Base-by-base conservation (phyloP, 306 rosid genomes). In the Ormosia semicastrata region DNA sequence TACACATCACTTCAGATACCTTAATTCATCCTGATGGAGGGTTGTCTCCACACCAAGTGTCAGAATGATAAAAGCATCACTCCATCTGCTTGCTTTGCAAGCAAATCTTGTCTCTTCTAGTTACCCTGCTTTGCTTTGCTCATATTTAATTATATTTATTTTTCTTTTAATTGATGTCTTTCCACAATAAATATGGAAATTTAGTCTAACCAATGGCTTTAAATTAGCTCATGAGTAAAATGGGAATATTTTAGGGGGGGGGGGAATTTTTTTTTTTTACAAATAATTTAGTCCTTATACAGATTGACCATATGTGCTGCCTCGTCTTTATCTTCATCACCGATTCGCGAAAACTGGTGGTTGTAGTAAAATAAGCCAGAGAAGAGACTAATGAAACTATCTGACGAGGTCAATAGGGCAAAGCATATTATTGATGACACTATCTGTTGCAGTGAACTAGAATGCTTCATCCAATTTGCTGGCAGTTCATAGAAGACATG, bases 401-500 rank as follows among this genome's bases (percentile, higher is more conserved):
- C 40, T 3, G 40, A 36, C 40, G 40, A 36, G 40, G 40, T 36
- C 40, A 36, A 36, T 36, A 36, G 40, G 5, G 40, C 40, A 36
- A 36, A 36, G 40, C 40, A 36, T 36, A 36, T 36, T 36, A 24
- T 24, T 24, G 24, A 24, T 24, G 24, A 24, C 91, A 4, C 69
- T 87, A 17, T 82, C 92, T 33, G 86, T 82, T 58, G 86, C 90
- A 2, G 84, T 90, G 32, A 90, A 89, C 90, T 88, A 82, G 79
- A 80, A 66, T 62, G 89, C 87, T 80, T 89, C 83, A 7, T 87
- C 86, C 4, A 92, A 90, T 70, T 86, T 87, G 56, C 90, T 84
- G 46, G 80, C 93, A 2, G 90, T 86, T 68, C 85, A 81, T 1
- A 74, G 85, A 84, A 85, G 71, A 33, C 82, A 79, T 15, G 34